These are phyloP conservation scores for Yamadazyma atlantica DNA, from an alignment of 1,139 yeast species.

Conservation along the genomic window DNA sequence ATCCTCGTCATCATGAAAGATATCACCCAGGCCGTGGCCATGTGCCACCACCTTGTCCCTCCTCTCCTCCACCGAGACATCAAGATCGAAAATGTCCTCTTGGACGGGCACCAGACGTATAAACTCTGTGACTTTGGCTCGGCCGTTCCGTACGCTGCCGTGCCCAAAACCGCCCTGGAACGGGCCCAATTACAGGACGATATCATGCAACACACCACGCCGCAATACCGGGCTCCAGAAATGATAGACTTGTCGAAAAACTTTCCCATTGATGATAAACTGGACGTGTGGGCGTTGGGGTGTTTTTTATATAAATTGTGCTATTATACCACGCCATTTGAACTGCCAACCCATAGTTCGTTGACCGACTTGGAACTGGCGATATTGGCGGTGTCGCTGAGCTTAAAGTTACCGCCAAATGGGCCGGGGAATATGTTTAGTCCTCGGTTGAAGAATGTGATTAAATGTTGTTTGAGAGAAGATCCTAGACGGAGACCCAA, in stretches of 20 bases:
- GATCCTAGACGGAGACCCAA: slow-evolving; percentile 75
- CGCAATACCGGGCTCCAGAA: slow-evolving; percentile 81
- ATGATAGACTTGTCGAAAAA: slow-evolving; percentile 73
- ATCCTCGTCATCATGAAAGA: slow-evolving; percentile 82
- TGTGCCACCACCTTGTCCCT: slow-evolving; percentile 81
- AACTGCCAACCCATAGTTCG: slow-evolving; percentile 50
- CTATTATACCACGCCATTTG: slow-evolving; percentile 83
- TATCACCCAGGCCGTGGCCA: slow-evolving; percentile 77
- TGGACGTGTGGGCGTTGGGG: slow-evolving; percentile 85
- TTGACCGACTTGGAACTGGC: slow-evolving; percentile 41
- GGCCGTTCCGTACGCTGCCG: slow-evolving; percentile 58
- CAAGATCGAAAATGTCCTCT: slow-evolving; percentile 74
- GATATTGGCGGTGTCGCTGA: slow-evolving; percentile 34
- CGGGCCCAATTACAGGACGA: slow-evolving; percentile 62
- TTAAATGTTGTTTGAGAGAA: slow-evolving; percentile 61
- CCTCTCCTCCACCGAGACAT: slow-evolving; percentile 87
- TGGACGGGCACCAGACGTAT: slow-evolving; percentile 54
- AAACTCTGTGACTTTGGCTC: slow-evolving; percentile 82
- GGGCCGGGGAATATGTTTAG: slow-evolving; percentile 40
- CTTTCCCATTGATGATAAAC: slow-evolving; percentile 69
- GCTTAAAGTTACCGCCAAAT: slow-evolving; percentile 37
- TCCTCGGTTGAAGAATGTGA: slow-evolving; percentile 53
- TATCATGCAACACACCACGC: slow-evolving; percentile 73
- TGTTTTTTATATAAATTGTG: slow-evolving; percentile 74
- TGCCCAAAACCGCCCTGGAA: slow-evolving; percentile 65